These are phyloP conservation scores for Diaporthe eres DNA, from an alignment of 2,329 filamentous ascomycete genomes.

Conservation along the genomic window DNA sequence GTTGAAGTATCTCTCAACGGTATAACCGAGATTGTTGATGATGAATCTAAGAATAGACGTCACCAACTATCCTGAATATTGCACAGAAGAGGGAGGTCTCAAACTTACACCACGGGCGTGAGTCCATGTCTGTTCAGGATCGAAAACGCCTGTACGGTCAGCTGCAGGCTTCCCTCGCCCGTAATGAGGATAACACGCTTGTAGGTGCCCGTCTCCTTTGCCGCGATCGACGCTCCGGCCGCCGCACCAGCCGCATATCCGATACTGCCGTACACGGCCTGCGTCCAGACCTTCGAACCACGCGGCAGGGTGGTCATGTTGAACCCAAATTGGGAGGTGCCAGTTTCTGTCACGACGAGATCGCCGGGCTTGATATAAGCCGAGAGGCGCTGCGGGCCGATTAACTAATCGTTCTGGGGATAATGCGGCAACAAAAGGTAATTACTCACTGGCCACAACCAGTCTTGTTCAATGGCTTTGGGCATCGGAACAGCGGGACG, in stretches of 20 bases:
- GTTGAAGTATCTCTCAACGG: slow-evolving; percentile 43
- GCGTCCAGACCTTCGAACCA: slow-evolving; percentile 42
- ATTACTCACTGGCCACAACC: slow-evolving; percentile 37
- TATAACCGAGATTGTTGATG: slow-evolving; percentile 45
- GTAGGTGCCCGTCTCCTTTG: slow-evolving; percentile 42
- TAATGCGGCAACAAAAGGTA: not conserved
- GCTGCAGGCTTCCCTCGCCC: slow-evolving; percentile 47
- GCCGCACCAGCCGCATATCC: slow-evolving; percentile 45
- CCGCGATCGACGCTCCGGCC: slow-evolving; percentile 44
- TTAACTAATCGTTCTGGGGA: not conserved
- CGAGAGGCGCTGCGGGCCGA: slow-evolving; percentile 28
- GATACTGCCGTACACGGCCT: slow-evolving; percentile 46
- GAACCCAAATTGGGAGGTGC: slow-evolving; percentile 44
- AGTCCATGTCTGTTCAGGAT: slow-evolving; percentile 41
- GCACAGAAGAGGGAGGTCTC: not conserved
- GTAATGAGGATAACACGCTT: slow-evolving; percentile 45
- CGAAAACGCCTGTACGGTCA: slow-evolving; percentile 43
- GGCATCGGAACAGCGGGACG: not conserved
- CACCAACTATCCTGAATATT: not conserved
- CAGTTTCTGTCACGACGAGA: slow-evolving; percentile 45
- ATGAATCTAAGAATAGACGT: not conserved
- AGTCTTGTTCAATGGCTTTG: slow-evolving; percentile 39
- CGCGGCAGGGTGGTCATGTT: slow-evolving; percentile 37
- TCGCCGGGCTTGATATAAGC: slow-evolving; percentile 43
- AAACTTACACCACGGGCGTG: slow-evolving; percentile 40